These are phyloP conservation scores for Candida smagusa DNA, from an alignment of 1,139 yeast genomes.

Conservation along the genomic window DNA sequence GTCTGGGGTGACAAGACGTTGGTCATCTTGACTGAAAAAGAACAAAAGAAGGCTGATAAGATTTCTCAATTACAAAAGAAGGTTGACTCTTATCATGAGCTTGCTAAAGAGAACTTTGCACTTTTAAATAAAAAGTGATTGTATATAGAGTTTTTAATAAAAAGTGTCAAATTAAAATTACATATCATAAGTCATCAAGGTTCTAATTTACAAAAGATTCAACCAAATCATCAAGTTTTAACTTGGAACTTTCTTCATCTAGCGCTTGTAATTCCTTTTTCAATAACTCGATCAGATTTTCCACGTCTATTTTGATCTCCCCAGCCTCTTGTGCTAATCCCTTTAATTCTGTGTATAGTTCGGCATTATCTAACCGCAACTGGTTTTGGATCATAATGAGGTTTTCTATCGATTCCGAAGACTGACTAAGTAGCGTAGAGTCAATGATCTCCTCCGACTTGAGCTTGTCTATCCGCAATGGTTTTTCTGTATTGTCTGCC, in stretches of 20 bases:
- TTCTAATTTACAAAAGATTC: not conserved
- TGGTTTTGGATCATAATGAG: constrained; percentile 38
- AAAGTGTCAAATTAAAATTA: constrained; percentile 4
- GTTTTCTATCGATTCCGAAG: constrained; percentile 24
- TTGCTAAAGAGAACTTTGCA: constrained; percentile 40
- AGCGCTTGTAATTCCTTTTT: constrained; percentile 29
- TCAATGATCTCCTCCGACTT: constrained; percentile 34
- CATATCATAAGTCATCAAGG: not conserved
- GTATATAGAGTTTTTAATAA: constrained; percentile 2
- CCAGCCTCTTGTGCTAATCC: constrained; percentile 21
- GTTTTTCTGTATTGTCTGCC: constrained; percentile 14
- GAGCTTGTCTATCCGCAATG: constrained; percentile 30
- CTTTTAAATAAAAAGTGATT: constrained; percentile 13
- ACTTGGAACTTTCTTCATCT: constrained; percentile 19
- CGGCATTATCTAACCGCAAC: constrained; percentile 34
- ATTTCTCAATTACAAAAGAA: constrained; percentile 37
- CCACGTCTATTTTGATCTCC: constrained; percentile 21
- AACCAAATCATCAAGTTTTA: constrained; percentile 17
- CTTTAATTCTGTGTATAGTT: constrained; percentile 24
- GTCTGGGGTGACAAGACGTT: constrained; percentile 68
- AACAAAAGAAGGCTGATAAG: constrained; percentile 34
- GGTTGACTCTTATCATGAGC: constrained; percentile 36
- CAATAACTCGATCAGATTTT: constrained; percentile 20
- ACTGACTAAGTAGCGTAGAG: constrained; percentile 25
- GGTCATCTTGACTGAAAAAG: constrained; percentile 42